Evolutionary conservation across 31 red algal genomes (phyloP).

Genomic region (Odonthalia washingtoniensis): DNA sequence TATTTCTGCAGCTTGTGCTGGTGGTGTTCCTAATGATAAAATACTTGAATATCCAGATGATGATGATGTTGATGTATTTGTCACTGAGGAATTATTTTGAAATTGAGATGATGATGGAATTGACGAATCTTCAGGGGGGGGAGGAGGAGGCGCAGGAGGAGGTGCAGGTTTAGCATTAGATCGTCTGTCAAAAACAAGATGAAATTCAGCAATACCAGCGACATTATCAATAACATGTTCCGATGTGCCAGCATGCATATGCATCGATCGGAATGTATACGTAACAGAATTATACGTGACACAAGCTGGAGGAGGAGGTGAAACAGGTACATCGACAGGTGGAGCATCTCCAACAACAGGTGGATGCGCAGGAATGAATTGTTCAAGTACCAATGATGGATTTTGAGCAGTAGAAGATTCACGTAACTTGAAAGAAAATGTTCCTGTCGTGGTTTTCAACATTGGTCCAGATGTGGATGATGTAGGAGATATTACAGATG

Average conservation of each 20-base stretch:
- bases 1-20: not conserved
- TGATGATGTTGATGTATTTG: not conserved
- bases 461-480: constrained; percentile 25
- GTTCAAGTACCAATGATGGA: constrained; percentile 44
- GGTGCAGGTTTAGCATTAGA: not conserved
- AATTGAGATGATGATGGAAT: not conserved
- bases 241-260: constrained; percentile 59
- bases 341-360: constrained; percentile 81
- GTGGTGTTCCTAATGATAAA: not conserved
- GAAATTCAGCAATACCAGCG: constrained; percentile 49
- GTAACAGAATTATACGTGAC: constrained; percentile 40
- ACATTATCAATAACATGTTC: constrained; percentile 67
- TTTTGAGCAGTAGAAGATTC: constrained; percentile 39
- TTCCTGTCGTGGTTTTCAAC: constrained; percentile 35
- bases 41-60: not conserved
- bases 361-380: constrained; percentile 65
- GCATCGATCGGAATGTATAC: constrained; percentile 44
- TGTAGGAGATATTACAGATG: not conserved
- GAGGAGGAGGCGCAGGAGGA: not conserved
- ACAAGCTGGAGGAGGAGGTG: constrained; percentile 62
- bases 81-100: not conserved
- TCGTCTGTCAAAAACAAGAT: constrained; percentile 68
- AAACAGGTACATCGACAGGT: constrained; percentile 63
- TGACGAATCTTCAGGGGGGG: constrained; percentile 4
- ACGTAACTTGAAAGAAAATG: constrained; percentile 33